Percentiles rank a stretch among this genome's conserved stretches.
phyloP scores from a whole-genome alignment of 805 yeast species.

The Kodamaea kaohsiungensis region DNA sequence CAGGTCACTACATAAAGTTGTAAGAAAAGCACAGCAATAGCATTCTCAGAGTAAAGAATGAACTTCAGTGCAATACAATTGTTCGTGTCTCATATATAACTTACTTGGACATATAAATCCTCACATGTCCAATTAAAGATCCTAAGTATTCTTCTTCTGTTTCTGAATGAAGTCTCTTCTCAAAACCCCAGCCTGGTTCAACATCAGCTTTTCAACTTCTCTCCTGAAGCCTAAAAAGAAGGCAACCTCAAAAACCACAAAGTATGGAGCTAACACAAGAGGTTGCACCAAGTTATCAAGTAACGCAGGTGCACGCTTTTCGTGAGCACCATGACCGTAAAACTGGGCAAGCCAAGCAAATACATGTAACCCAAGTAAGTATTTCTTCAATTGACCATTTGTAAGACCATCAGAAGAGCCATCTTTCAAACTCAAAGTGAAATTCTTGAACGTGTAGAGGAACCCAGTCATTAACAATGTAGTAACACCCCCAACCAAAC shows the following conservation, averaged over 20 bases:
- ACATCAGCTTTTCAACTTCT: constrained; percentile 52
- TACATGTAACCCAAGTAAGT: constrained; percentile 38
- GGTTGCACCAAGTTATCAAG: constrained; percentile 84
- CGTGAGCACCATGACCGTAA: constrained; percentile 83
- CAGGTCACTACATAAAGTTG: too few relatives aligned
- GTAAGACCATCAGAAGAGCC: background rate
- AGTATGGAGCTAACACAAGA: constrained; percentile 85
- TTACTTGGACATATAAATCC: background rate
- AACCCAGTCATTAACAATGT: constrained; percentile 23
- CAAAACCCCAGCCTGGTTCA: constrained; percentile 43
- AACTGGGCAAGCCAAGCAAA: constrained; percentile 81
- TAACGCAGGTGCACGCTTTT: constrained; percentile 82
- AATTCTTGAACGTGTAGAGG: constrained; percentile 22
- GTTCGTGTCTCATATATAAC: background rate
- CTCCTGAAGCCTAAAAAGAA: constrained; percentile 64
- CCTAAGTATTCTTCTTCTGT: background rate
- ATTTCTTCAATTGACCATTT: background rate
- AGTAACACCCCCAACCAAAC: constrained; percentile 36
- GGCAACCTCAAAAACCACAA: constrained; percentile 76
- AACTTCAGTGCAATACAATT: too few relatives aligned
- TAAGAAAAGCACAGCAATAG: too few relatives aligned
- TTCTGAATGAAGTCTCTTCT: constrained; percentile 28
- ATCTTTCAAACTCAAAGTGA: background rate
- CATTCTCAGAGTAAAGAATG: too few relatives aligned
- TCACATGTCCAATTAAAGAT: background rate